Base-by-base conservation (phyloP, 495 filamentous ascomycete genomes). In the Staphylotrichum tortipilum region DNA sequence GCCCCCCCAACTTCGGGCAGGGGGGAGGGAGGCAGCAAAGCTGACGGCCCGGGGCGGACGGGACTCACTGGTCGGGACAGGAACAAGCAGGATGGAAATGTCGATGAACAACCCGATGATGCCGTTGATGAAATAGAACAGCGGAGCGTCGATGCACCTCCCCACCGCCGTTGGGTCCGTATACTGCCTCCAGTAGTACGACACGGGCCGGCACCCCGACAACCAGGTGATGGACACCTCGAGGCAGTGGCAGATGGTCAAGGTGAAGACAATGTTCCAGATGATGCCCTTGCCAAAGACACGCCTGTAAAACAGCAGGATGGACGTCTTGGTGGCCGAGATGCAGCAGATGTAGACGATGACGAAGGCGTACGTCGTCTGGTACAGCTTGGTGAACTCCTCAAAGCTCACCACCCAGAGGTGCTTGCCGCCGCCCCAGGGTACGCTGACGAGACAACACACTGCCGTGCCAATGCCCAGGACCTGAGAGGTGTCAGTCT, bases 21-120 rank as follows among this genome's bases (percentile, higher is more conserved):
- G 26, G 10, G 6, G 26, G 26, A 28, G 26, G 26, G 26, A 7
- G 26, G 26, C 26, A 28, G 10, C 21, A 24, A 23, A 18, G 17
- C 5, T 4, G 30, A 7, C 11, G 22, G 21, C 36, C n/a, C 19
- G 28, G 24, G 15, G 34, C n/a, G 12, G 22, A 17, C 9, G n/a
- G 37, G 24, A 52, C 56, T 31, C 26, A 54, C 56, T 67, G 10
- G 61, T 57, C 1, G 67, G 71, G 28, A 70, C 63, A 1, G 73
- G 73, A 7, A 74, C 62, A 6, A 64, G 24, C 14, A 76, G 55
- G 22, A 76, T 62, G 38, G 70, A 50, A 15, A 75, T 52, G 56
- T 76, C 72, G 55, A 58, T 68, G 8, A 73, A 42, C 49, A 75
- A 26, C 3, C 56, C 52, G 33, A 58, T 54, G 21, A 58, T 47